Evolutionary conservation across 495 filamentous ascomycete species (phyloP).

Genomic region (Trichoderma gamsii): DNA sequence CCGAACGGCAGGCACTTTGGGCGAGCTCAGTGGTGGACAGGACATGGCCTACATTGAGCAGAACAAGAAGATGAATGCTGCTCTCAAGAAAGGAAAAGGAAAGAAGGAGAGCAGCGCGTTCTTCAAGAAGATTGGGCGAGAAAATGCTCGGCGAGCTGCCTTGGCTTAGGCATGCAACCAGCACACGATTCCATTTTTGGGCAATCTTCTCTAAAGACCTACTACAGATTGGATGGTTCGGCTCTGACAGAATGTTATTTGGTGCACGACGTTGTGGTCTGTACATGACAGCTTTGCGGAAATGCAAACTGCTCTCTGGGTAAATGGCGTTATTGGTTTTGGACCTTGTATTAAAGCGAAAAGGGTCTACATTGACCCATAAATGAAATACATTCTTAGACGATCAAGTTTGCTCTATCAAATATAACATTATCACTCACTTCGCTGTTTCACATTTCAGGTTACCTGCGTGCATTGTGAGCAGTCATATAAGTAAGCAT

Average conservation of each 20-base stretch:
- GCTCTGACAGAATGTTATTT: background rate
- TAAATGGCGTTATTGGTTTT: background rate
- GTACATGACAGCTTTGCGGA: background rate
- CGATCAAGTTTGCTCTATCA: background rate
- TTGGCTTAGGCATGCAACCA: constrained; percentile 4
- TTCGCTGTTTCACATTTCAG: background rate
- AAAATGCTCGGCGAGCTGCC: constrained; percentile 37
- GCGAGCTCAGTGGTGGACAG: constrained; percentile 80
- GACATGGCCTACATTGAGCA: constrained; percentile 97
- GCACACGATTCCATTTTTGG: background rate
- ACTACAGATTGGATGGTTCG: background rate
- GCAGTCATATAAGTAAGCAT: background rate
- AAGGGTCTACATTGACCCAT: background rate
- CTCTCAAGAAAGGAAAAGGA: constrained; percentile 61
- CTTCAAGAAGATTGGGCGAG: constrained; percentile 78
- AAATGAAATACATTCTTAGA: background rate
- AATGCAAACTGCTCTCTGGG: background rate
- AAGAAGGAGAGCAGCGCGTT: constrained; percentile 46
- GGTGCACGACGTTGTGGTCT: background rate
- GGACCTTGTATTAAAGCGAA: background rate
- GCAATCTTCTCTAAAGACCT: background rate
- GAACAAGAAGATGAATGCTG: constrained; percentile 66
- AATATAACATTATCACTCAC: background rate
- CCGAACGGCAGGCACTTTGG: constrained; percentile 76
- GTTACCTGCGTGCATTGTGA: background rate